phyloP scores from a whole-genome alignment of 2,329 filamentous ascomycete species.

The Piedraia hortae region DNA sequence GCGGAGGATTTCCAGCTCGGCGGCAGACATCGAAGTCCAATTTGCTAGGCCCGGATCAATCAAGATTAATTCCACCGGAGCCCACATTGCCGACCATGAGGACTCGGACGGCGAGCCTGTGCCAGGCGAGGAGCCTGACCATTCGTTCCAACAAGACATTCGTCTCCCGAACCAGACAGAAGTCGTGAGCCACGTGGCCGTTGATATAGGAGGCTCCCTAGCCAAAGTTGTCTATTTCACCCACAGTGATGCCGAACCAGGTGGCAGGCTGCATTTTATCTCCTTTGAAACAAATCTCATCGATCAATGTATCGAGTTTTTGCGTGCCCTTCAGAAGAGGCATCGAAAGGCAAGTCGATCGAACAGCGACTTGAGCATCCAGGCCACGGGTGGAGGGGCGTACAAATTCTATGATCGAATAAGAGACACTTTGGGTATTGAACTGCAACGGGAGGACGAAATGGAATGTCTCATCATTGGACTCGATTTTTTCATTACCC shows the following conservation, averaged over 20 bases:
- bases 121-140: constrained; percentile 24
- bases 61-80: constrained; percentile 86
- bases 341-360: constrained; percentile 32
- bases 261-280: constrained; percentile 78
- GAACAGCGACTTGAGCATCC: constrained; percentile 44
- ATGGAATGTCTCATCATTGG: constrained; percentile 93
- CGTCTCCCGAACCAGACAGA: constrained; percentile 86
- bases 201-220: constrained; percentile 91
- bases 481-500: constrained; percentile 94
- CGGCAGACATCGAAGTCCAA: constrained; percentile 20
- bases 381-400: constrained; percentile 86
- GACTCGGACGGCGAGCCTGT: constrained; percentile 14
- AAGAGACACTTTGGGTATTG: constrained; percentile 52
- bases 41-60: constrained; percentile 39
- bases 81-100: constrained; percentile 81
- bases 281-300: constrained; percentile 91
- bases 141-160: constrained; percentile 71
- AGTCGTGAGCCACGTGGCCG: constrained; percentile 84
- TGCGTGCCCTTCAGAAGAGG: constrained; percentile 60
- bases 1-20: constrained; percentile 12
- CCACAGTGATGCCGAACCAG: constrained; percentile 29
- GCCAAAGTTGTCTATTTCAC: constrained; percentile 96
- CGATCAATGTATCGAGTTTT: constrained; percentile 77
- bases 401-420: constrained; percentile 94
- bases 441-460: constrained; percentile 81